Evolutionary conservation across 257 asterid species (phyloP).

Genomic region (Datura wrightii): DNA sequence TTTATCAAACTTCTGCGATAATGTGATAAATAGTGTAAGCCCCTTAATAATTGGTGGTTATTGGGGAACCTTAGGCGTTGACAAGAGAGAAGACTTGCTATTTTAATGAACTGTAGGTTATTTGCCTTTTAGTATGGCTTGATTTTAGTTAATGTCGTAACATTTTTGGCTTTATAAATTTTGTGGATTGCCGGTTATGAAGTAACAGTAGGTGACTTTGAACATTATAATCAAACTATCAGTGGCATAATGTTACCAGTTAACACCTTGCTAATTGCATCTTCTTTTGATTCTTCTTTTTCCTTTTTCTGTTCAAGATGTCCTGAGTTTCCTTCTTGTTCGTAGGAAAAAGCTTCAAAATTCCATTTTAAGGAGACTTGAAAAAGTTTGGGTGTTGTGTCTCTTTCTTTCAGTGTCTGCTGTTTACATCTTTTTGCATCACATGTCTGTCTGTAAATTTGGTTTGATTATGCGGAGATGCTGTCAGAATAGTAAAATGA

Average conservation of each 20-base stretch:
- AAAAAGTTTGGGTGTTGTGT: not conserved
- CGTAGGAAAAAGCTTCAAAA: not conserved
- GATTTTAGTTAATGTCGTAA: not conserved
- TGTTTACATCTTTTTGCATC: not conserved
- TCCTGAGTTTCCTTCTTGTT: not conserved
- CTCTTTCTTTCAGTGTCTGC: conserved; percentile 3
- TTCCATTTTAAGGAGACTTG: not conserved
- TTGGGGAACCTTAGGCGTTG: not conserved
- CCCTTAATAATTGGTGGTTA: not conserved
- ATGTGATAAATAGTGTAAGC: not conserved
- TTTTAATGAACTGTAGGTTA: not conserved
- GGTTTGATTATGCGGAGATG: not conserved
- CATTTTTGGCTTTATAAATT: not conserved
- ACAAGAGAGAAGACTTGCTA: not conserved
- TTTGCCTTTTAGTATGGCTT: not conserved
- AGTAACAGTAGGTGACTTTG: not conserved
- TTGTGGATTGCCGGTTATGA: not conserved
- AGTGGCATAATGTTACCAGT: not conserved
- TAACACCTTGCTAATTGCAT: not conserved
- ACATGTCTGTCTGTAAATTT: not conserved
- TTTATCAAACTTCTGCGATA: conserved; percentile 10
- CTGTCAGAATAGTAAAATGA: not conserved
- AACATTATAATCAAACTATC: not conserved
- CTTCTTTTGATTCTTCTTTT: not conserved
- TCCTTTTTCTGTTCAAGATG: not conserved